A percentile compares a stretch with the other conserved stretches of the same genome.
Conservation (phyloP, 768 basidiomycete species). For the Mycena venus region DNA sequence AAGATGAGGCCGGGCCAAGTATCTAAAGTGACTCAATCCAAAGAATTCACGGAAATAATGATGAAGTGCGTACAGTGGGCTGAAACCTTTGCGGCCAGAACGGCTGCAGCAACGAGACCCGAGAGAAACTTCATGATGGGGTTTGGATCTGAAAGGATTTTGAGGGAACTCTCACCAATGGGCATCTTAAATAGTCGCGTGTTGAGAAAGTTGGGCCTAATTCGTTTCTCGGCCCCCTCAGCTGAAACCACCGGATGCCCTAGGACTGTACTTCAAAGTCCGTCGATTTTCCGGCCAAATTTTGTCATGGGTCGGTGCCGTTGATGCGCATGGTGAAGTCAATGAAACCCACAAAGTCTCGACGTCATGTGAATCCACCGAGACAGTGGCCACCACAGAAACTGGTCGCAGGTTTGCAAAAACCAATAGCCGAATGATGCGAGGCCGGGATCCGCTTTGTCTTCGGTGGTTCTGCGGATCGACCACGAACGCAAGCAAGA, state of each 20-base stretch:
- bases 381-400: too few species aligned
- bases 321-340: neutral
- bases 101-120: conserved; percentile 4
- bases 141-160: neutral
- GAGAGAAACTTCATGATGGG: conserved; percentile 23
- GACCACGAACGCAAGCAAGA: neutral
- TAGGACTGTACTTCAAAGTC: neutral
- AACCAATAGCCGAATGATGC: too few species aligned
- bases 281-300: conserved; percentile 1
- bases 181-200: neutral
- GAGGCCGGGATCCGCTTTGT: neutral
- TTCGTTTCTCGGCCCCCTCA: neutral
- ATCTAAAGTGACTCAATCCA: conserved; percentile 27
- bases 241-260: neutral
- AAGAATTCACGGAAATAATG: neutral
- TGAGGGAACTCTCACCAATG: neutral
- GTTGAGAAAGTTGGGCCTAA: neutral
- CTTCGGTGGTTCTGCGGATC: neutral
- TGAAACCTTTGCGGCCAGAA: conserved; percentile 13
- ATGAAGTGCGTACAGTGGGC: conserved; percentile 21
- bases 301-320: neutral
- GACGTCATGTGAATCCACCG: neutral
- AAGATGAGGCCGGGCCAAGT: conserved; percentile 41
- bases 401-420: too few species aligned
- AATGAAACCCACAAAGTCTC: neutral